A percentile compares a stretch with the other conserved stretches of the same genome.
Conservation (phyloP, 176 grass and related monocot species). For the Oryza glumipatula region DNA sequence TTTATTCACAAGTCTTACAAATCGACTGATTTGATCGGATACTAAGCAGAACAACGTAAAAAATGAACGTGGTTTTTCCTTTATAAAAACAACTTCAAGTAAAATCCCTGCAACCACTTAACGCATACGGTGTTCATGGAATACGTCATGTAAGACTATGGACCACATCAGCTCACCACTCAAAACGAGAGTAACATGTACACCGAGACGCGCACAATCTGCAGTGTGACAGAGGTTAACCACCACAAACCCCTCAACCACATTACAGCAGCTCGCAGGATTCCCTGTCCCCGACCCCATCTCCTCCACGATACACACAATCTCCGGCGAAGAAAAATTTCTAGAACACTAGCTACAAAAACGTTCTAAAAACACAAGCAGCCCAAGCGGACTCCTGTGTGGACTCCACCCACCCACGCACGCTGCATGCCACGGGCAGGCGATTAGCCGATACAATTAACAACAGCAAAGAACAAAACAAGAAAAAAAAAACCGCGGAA, state of each 20-base stretch:
- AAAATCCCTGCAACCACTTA: too few species aligned
- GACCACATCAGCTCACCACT: too few species aligned
- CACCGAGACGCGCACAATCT: background rate
- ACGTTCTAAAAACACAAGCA: background rate
- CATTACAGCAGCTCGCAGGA: background rate
- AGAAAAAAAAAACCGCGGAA: too few species aligned
- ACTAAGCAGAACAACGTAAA: too few species aligned
- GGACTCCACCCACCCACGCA: background rate
- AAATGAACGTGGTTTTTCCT: too few species aligned
- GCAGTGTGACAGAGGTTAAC: too few species aligned
- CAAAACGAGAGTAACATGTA: too few species aligned
- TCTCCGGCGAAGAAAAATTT: background rate
- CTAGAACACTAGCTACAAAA: background rate
- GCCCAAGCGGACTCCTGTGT: background rate
- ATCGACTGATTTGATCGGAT: too few species aligned
- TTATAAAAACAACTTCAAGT: too few species aligned
- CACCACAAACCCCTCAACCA: background rate
- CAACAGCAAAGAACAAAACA: background rate
- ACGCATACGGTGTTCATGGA: too few species aligned
- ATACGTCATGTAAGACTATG: too few species aligned
- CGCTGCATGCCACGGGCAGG: background rate
- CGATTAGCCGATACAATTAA: background rate
- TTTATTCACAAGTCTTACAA: background rate
- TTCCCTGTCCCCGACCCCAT: background rate
- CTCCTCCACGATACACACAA: background rate